Percentiles rank a stretch among this genome's conserved stretches.
These are phyloP conservation scores for Suhomyces sp. DNA, from an alignment of 805 yeast genomes.

Conservation along the genomic window DNA sequence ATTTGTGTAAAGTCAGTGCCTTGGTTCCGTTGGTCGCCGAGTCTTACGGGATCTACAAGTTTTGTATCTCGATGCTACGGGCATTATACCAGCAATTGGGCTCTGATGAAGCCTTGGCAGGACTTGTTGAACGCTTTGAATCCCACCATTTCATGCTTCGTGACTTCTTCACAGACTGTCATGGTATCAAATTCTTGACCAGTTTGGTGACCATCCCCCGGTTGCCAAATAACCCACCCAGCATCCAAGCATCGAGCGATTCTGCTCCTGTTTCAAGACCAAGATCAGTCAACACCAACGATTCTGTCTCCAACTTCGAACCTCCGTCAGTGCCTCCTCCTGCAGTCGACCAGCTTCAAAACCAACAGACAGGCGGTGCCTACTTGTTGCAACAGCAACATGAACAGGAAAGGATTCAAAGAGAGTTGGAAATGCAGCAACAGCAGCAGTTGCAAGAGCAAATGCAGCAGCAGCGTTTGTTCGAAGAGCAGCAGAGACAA, in stretches of 20 bases:
- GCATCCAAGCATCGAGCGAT: conserved; percentile 47
- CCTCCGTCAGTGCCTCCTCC: conserved; percentile 40
- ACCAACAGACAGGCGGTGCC: conserved; percentile 54
- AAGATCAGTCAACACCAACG: conserved; percentile 21
- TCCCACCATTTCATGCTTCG: conserved; percentile 69
- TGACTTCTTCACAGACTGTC: conserved; percentile 88
- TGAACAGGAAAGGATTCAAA: conserved; percentile 59
- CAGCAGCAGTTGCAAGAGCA: conserved; percentile 67
- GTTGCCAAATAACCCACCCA: conserved; percentile 58
- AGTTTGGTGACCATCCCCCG: conserved; percentile 79
- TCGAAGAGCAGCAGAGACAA: conserved; percentile 71
- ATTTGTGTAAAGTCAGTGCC: conserved; percentile 80
- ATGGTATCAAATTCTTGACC: conserved; percentile 75
- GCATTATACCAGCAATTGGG: conserved; percentile 76
- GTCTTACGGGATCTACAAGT: conserved; percentile 88
- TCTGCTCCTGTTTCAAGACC: conserved; percentile 30
- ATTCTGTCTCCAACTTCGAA: conserved; percentile 19
- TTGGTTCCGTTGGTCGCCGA: conserved; percentile 89
- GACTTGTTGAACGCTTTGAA: conserved; percentile 67
- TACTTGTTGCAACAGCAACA: conserved; percentile 46
- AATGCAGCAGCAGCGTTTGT: conserved; percentile 65
- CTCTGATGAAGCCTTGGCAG: conserved; percentile 72
- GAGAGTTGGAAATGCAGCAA: conserved; percentile 62
- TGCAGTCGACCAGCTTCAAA: conserved; percentile 32
- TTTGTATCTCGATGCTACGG: conserved; percentile 83